These are phyloP conservation scores for Claviceps paspali DNA, from an alignment of 2,329 filamentous ascomycete genomes.

Conservation along the genomic window DNA sequence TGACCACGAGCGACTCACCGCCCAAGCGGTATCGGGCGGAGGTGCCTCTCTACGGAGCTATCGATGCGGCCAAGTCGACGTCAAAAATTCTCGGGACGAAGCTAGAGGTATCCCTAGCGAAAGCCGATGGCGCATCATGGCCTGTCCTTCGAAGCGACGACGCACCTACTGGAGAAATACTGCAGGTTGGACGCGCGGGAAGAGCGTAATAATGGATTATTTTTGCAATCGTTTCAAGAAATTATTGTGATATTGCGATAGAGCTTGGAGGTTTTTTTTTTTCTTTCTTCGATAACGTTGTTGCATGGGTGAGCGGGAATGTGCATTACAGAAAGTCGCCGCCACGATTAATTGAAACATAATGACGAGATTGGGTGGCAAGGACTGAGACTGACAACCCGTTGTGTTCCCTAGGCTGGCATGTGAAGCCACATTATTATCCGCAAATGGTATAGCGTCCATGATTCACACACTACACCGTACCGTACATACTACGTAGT, in stretches of 20 bases:
- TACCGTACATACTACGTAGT: too few species aligned
- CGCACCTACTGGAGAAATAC: constrained; percentile 53
- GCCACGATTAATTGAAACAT: too few species aligned
- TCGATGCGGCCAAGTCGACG: constrained; percentile 59
- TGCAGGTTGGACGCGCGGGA: constrained; percentile 76
- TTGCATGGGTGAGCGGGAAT: constrained; percentile 3
- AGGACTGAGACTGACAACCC: too few species aligned
- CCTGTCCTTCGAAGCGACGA: constrained; percentile 73
- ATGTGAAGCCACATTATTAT: too few species aligned
- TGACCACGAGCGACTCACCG: constrained; percentile 65
- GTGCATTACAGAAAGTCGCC: too few species aligned
- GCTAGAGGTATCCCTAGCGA: constrained; percentile 61
- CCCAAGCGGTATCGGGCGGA: constrained; percentile 63
- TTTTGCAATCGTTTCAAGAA: not conserved
- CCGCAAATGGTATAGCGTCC: too few species aligned
- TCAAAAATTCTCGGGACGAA: constrained; percentile 82
- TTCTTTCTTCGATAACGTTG: too few species aligned
- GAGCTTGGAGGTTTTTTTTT: not conserved
- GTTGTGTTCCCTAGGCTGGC: too few species aligned
- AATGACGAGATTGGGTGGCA: too few species aligned
- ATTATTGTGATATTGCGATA: too few species aligned
- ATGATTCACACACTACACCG: too few species aligned
- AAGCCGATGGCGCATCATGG: constrained; percentile 67
- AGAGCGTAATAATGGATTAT: constrained; percentile 2
- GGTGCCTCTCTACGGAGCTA: constrained; percentile 60